A percentile compares a stretch with the other conserved stretches of the same genome.
These are phyloP conservation scores for Paramyrothecium roridum DNA, from an alignment of 2,329 filamentous ascomycete species.

Conservation along the genomic window DNA sequence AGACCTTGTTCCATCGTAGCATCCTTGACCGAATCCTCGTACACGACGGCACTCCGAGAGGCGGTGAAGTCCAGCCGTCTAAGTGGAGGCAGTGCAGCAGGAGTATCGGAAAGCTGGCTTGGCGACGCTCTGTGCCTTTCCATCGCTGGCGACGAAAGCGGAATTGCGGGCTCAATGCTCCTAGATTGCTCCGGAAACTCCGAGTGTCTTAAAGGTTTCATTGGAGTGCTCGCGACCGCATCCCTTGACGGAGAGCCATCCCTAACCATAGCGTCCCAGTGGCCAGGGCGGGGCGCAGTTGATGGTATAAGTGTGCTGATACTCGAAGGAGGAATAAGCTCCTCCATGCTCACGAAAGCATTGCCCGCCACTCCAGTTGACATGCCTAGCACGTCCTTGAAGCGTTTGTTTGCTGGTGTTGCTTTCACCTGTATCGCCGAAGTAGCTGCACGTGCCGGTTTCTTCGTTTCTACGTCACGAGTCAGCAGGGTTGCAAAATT, in stretches of 20 bases:
- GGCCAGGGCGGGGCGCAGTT: conserved; percentile 31
- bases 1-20: conserved; percentile 13
- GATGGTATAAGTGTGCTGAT: conserved; percentile 37
- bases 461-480: conserved; percentile 45
- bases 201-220: conserved; percentile 15
- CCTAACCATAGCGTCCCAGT: conserved; percentile 24
- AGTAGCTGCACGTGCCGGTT: conserved; percentile 36
- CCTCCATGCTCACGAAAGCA: conserved; percentile 18
- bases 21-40: conserved; percentile 38
- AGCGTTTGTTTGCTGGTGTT: conserved; percentile 53
- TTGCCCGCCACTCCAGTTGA: conserved; percentile 19
- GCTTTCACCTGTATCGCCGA: conserved; percentile 51
- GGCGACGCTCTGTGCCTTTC: conserved; percentile 15
- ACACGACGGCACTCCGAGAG: conserved; percentile 15
- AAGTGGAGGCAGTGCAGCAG: conserved; percentile 9
- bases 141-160: conserved; percentile 32
- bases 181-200: conserved; percentile 24
- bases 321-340: conserved; percentile 33
- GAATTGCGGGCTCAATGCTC: conserved; percentile 22
- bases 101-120: conserved; percentile 10
- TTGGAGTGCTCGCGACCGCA: conserved; percentile 26
- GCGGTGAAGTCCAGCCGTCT: conserved; percentile 13
- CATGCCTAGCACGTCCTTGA: conserved; percentile 44
- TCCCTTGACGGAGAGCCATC: conserved; percentile 24
- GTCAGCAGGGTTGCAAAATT: conserved; percentile 20